Evolutionary conservation across 139 green algal species (phyloP).

Genomic region (Micractinium sp.): DNA sequence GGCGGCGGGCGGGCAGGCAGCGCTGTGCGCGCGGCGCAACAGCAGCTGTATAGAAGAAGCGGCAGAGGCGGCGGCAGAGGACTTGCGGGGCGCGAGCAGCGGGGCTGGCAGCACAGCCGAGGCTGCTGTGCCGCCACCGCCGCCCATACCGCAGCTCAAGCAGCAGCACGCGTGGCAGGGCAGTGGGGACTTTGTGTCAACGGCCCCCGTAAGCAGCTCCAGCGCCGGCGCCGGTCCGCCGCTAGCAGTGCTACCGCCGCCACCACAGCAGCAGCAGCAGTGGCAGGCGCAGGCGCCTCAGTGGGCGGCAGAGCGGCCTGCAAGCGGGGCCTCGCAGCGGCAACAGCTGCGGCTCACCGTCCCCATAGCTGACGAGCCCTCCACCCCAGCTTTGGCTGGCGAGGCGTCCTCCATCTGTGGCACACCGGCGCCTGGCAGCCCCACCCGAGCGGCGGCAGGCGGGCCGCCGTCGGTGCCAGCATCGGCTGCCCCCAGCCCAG

Average conservation of each 20-base stretch:
- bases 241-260: too few species aligned
- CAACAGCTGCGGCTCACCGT: background rate
- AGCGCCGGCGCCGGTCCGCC: too few species aligned
- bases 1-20: background rate
- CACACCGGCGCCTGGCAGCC: background rate
- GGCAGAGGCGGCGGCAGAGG: background rate
- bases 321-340: background rate
- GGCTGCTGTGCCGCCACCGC: background rate
- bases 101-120: background rate
- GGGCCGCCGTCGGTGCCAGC: background rate
- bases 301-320: background rate
- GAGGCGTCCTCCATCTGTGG: background rate
- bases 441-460: background rate
- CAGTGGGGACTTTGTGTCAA: background rate
- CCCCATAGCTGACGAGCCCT: background rate
- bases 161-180: background rate
- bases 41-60: background rate
- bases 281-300: background rate
- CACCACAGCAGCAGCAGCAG: background rate
- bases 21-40: background rate
- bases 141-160: background rate
- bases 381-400: background rate
- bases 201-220: background rate
- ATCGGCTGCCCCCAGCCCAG: slow-evolving; percentile 1
- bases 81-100: background rate